Conservation (phyloP, 2,329 filamentous ascomycete species). For the Decorospora gaudefroyi region DNA sequence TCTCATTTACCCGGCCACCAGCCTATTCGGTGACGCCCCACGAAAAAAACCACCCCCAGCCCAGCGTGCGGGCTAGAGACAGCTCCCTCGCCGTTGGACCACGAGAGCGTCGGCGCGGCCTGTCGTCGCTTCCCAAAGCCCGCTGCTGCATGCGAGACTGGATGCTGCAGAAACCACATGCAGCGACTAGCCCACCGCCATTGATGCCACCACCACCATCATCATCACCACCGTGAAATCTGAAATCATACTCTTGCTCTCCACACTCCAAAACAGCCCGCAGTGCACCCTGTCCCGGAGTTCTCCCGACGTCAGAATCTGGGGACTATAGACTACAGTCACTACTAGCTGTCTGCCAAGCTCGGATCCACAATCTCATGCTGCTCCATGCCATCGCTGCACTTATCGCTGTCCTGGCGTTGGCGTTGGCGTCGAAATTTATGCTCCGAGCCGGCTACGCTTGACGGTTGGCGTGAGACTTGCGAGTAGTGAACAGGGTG, state of each 20-base stretch:
- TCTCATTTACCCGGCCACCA: conserved; percentile 41
- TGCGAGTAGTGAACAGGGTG: conserved; percentile 35
- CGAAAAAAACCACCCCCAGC: conserved; percentile 38
- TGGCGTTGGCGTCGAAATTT: no score
- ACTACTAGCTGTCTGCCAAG: conserved; percentile 33
- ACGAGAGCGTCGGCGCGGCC: conserved; percentile 22
- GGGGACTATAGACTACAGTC: no score
- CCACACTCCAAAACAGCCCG: no score
- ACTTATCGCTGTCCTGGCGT: conserved; percentile 30
- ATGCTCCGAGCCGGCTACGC: conserved; percentile 37
- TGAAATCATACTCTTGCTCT: no score
- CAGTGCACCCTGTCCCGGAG: conserved; percentile 19
- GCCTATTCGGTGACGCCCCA: conserved; percentile 39
- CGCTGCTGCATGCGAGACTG: conserved; percentile 31
- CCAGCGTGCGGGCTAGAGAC: conserved; percentile 14
- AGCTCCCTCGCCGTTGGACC: conserved; percentile 23
- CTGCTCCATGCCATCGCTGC: conserved; percentile 23
- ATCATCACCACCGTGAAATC: no score
- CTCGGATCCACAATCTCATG: conserved; percentile 35
- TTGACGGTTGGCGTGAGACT: conserved; percentile 41
- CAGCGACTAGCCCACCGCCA: conserved; percentile 30
- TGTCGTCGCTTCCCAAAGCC: conserved; percentile 21
- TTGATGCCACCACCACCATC: conserved; percentile 15
- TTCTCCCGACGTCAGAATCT: conserved; percentile 25
- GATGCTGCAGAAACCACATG: conserved; percentile 30